phyloP scores from a whole-genome alignment of 2,329 filamentous ascomycete genomes.

The Hawksworthiomyces lignivorus region DNA sequence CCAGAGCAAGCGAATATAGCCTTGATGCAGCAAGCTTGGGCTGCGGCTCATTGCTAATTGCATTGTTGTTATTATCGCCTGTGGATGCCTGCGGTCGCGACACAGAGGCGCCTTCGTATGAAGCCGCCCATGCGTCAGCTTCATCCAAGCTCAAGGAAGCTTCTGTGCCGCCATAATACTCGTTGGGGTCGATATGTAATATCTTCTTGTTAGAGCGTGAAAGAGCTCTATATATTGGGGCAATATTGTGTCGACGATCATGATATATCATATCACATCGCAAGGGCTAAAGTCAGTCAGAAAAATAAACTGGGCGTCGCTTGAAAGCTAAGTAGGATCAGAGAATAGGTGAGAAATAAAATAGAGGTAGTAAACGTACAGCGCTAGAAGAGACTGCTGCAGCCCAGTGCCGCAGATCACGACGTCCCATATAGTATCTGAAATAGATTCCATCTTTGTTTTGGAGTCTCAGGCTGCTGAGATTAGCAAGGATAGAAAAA shows the following conservation, averaged over 20 bases:
- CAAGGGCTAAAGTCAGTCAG: slow-evolving; percentile 62
- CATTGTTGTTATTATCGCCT: too few relatives aligned
- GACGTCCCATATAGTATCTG: slow-evolving; percentile 70
- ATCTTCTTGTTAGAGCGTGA: slow-evolving; percentile 89
- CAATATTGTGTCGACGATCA: too few relatives aligned
- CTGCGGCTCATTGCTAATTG: too few relatives aligned
- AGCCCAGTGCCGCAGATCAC: slow-evolving; percentile 72
- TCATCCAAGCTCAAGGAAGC: slow-evolving; percentile 81
- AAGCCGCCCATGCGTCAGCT: slow-evolving; percentile 62
- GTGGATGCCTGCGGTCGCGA: slow-evolving; percentile 17
- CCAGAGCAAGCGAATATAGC: slow-evolving; percentile 74
- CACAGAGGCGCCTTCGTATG: slow-evolving; percentile 20
- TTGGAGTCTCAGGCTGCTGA: not conserved
- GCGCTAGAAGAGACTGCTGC: slow-evolving; percentile 65
- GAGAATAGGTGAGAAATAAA: not conserved
- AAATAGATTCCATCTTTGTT: slow-evolving; percentile 61
- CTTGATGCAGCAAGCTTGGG: slow-evolving; percentile 51
- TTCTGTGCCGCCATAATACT: slow-evolving; percentile 80
- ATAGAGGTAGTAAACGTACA: slow-evolving; percentile 10
- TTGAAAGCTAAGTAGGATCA: not conserved
- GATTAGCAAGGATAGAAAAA: slow-evolving; percentile 9
- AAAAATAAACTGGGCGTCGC: slow-evolving; percentile 29
- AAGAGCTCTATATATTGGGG: slow-evolving; percentile 59
- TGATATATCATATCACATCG: slow-evolving; percentile 22
- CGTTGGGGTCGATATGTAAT: slow-evolving; percentile 79